Conservation (phyloP, 2,329 filamentous ascomycete genomes). For the Colletotrichum kahawae region DNA sequence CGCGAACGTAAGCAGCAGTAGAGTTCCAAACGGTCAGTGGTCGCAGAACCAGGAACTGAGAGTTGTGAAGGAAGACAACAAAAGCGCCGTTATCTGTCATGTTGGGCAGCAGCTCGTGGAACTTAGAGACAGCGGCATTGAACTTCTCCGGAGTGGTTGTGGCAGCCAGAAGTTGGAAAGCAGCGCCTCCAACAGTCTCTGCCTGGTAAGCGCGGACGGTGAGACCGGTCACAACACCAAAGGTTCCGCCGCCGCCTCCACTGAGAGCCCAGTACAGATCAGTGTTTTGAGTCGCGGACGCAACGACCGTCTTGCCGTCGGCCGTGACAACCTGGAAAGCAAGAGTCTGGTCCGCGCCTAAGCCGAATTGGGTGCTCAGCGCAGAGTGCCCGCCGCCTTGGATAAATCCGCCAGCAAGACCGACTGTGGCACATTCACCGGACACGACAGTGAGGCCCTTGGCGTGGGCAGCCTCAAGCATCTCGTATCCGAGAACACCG, state of each 20-base stretch:
- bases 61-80: constrained; percentile 51
- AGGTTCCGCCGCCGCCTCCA: constrained; percentile 58
- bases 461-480: constrained; percentile 40
- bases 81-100: constrained; percentile 57
- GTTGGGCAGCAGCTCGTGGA: constrained; percentile 43
- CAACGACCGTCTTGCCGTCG: constrained; percentile 44
- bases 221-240: constrained; percentile 55
- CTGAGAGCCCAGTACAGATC: constrained; percentile 62
- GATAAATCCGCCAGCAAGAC: constrained; percentile 49
- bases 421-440: constrained; percentile 24
- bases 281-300: constrained; percentile 43
- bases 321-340: constrained; percentile 51
- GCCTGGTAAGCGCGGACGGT: constrained; percentile 54
- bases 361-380: constrained; percentile 45
- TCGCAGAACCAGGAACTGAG: constrained; percentile 47
- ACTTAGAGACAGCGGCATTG: constrained; percentile 52
- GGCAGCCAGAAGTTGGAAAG: constrained; percentile 41
- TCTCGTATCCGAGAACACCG: constrained; percentile 56
- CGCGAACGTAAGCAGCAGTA: constrained; percentile 27
- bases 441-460: constrained; percentile 16
- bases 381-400: constrained; percentile 53
- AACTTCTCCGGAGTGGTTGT: constrained; percentile 41
- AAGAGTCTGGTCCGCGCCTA: constrained; percentile 54
- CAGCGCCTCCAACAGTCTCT: constrained; percentile 45
- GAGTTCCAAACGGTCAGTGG: constrained; percentile 31